These are phyloP conservation scores for Solanum chacoense DNA, from an alignment of 305 asterid species.

Conservation along the genomic window DNA sequence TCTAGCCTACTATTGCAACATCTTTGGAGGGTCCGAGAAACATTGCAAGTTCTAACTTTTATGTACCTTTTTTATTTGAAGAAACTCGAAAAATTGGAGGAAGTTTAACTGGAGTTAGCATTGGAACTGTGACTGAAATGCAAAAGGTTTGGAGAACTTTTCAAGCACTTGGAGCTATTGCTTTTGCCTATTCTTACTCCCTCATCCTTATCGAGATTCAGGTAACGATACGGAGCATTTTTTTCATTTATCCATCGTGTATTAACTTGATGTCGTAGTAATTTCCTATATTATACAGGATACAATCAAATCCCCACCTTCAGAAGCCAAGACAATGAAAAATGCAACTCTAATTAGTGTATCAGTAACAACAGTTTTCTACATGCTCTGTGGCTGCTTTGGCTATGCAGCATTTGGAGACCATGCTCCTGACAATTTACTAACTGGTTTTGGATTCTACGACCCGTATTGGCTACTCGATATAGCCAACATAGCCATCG, in stretches of 20 bases:
- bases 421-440: slow-evolving; percentile 62
- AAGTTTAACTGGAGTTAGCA: slow-evolving; percentile 65
- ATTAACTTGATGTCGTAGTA: neutral
- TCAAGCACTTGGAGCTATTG: slow-evolving; percentile 87
- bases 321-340: slow-evolving; percentile 78
- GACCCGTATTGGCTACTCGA: slow-evolving; percentile 84
- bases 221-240: slow-evolving; percentile 16
- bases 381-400: slow-evolving; percentile 81
- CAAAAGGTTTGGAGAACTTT: slow-evolving; percentile 77
- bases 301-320: slow-evolving; percentile 71
- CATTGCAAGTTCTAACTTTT: neutral
- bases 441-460: slow-evolving; percentile 77
- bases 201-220: slow-evolving; percentile 81
- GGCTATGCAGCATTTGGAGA: slow-evolving; percentile 93
- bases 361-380: slow-evolving; percentile 62
- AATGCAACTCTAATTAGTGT: slow-evolving; percentile 63
- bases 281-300: slow-evolving; percentile 23
- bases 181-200: slow-evolving; percentile 93
- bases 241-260: neutral
- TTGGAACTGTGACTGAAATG: slow-evolving; percentile 47
- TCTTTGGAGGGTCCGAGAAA: neutral
- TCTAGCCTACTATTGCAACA: neutral
- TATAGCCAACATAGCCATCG: slow-evolving; percentile 74
- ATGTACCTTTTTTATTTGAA: neutral
- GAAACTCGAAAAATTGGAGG: slow-evolving; percentile 53